Percentiles rank a stretch among this genome's conserved stretches.
phyloP scores from a whole-genome alignment of 2,329 filamentous ascomycete species.

The Sporothrix phasma region DNA sequence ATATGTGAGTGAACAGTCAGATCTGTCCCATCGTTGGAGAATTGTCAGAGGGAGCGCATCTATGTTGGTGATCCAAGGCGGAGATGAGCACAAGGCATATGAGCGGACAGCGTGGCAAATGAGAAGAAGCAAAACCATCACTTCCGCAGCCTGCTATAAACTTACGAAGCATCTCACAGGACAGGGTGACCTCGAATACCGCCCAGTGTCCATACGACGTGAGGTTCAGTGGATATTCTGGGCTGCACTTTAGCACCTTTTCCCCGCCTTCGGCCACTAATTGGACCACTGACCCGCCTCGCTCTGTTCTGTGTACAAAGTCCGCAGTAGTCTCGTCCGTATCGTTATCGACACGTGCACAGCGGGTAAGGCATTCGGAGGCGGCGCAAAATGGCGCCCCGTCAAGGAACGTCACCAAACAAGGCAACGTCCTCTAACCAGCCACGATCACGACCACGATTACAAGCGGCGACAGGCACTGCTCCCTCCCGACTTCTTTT shows the following conservation, averaged over 20 bases:
- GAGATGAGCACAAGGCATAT: too few species aligned
- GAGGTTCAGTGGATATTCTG: not conserved
- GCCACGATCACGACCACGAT: not conserved
- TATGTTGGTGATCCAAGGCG: too few species aligned
- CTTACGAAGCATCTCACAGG: not conserved
- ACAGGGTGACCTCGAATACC: not conserved
- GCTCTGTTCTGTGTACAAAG: not conserved
- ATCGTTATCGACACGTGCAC: constrained; percentile 10
- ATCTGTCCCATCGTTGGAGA: too few species aligned
- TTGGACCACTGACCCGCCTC: not conserved
- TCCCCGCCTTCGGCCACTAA: not conserved
- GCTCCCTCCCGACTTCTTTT: not conserved
- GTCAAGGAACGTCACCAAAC: constrained; percentile 4
- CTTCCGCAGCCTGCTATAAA: too few species aligned
- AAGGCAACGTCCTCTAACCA: not conserved
- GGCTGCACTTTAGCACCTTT: not conserved
- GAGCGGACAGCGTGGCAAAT: too few species aligned
- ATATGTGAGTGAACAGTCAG: too few species aligned
- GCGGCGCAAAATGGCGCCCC: constrained; percentile 1
- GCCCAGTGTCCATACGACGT: not conserved
- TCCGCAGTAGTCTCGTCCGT: too few species aligned
- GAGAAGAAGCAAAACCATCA: too few species aligned
- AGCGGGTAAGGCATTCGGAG: not conserved
- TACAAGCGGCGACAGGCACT: not conserved
- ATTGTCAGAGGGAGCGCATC: too few species aligned